A percentile compares a stretch with the other conserved stretches of the same genome.
Evolutionary conservation across 164 flowering plant species (phyloP).

Genomic region (Umbellularia californica): DNA sequence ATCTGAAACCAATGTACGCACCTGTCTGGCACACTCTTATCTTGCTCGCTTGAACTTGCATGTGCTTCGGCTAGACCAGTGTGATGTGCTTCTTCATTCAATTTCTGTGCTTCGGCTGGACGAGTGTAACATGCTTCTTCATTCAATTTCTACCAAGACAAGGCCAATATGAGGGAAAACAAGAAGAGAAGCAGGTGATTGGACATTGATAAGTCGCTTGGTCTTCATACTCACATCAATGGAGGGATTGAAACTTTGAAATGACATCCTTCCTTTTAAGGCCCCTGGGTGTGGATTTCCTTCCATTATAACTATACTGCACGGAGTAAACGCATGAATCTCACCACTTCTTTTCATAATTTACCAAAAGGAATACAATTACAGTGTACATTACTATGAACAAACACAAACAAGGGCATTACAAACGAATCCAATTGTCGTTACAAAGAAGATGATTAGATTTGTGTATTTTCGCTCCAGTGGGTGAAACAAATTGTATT

Average conservation of each 20-base stretch:
- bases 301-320: constrained; percentile 81
- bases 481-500: no score
- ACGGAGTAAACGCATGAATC: constrained; percentile 7
- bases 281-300: constrained; percentile 88
- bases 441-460: no score
- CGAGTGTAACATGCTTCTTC: constrained; percentile 37
- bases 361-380: no score
- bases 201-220: constrained; percentile 12
- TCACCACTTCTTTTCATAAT: no score
- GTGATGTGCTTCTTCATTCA: constrained; percentile 50
- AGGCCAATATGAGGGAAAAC: constrained; percentile 24
- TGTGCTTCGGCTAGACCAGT: constrained; percentile 28
- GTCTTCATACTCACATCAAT: constrained; percentile 79
- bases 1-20: constrained; percentile 20
- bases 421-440: neutral
- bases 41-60: constrained; percentile 31
- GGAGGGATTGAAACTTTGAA: constrained; percentile 79
- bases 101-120: constrained; percentile 51
- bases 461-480: no score
- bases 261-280: constrained; percentile 80
- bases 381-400: neutral
- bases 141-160: constrained; percentile 69
- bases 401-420: neutral
- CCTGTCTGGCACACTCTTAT: constrained; percentile 31
- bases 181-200: constrained; percentile 13